phyloP scores from a whole-genome alignment of 352 stramenopile genomes.

The Phytopythium helicoides region DNA sequence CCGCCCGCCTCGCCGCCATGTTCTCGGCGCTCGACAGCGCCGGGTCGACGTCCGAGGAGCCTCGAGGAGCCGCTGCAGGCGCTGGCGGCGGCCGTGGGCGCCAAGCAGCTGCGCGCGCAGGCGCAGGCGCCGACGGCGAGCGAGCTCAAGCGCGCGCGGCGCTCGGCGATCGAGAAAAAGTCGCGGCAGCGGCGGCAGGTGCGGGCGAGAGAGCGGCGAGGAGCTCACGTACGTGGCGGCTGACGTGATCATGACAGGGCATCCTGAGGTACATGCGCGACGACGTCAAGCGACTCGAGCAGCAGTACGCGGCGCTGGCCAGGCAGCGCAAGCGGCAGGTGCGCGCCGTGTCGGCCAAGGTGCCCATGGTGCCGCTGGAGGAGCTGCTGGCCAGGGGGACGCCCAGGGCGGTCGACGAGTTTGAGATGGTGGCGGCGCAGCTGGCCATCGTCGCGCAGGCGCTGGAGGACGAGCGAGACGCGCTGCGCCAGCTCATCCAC shows the following conservation, averaged over 20 bases:
- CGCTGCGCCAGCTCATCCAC: conserved; percentile 27
- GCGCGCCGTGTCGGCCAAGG: conserved; percentile 5
- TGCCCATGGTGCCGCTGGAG: conserved; percentile 7
- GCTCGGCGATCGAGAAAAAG: conserved; percentile 66
- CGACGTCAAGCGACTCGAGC: conserved; percentile 47
- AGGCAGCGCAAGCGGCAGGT: conserved; percentile 21
- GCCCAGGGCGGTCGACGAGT: conserved; percentile 8
- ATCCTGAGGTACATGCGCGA: conserved; percentile 40
- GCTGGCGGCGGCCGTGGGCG: background rate
- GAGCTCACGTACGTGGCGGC: background rate
- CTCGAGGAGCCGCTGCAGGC: background rate
- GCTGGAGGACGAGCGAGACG: conserved; percentile 37
- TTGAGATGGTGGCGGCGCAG: conserved; percentile 29
- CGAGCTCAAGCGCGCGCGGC: conserved; percentile 35
- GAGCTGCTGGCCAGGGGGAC: background rate
- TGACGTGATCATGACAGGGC: conserved; percentile 8
- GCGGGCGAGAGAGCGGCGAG: too few species aligned
- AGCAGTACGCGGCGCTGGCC: conserved; percentile 29
- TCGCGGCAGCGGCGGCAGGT: conserved; percentile 34
- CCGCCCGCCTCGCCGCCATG: background rate
- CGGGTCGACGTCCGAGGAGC: conserved; percentile 7
- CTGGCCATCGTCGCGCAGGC: conserved; percentile 33
- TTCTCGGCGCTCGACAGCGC: conserved; percentile 3
- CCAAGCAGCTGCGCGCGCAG: too few species aligned
- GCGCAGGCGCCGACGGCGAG: too few species aligned